Base-by-base conservation (phyloP, 78 protist genomes). In the Polysphondylium violaceum region DNA sequence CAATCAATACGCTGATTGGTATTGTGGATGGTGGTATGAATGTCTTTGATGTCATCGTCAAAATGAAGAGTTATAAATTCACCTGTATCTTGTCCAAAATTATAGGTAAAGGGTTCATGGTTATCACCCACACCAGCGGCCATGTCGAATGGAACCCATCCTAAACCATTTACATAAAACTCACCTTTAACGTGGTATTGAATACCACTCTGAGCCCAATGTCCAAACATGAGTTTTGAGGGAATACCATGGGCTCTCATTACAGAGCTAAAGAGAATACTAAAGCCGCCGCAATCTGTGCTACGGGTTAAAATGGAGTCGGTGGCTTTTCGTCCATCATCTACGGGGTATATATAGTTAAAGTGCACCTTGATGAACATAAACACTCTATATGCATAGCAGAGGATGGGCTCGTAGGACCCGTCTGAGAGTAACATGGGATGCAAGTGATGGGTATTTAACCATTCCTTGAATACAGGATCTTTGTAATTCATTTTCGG, bases 241-340 rank as follows among this genome's bases (percentile, higher is more conserved):
- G 91, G 91, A 33, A 83, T 83, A 31, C 79, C 78, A 69, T 83
- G 91, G 74, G 69, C 55, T 71, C 91, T 41, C 6, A 41, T 12
- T 17, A 59, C 60, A 6, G 69, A 14, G 29, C 43, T 50, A 14
- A 14, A 63, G 6, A 83, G 47, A 40, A 83, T 83, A 29, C 71
- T 56, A 61, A 83, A 83, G 27, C 91, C 91, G 69, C 91, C 91
- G 29, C 91, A 83, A 69, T 83, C 91, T 0, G 91, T 55, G 5
- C 53, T n/a, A 2, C 76, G 21, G 4, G 47, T 16, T 1, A 11
- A 12, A 33, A 83, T 83, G 4, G 91, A 58, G n/a, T 83, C 91
- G 2, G 91, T 53, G 17, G 91, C 91, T 43, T 83, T 83, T 55
- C 91, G 41, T 55, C 71, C 36, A 27, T 74, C 63, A n/a, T n/a